These are phyloP conservation scores for Cordyceps militaris DNA, from an alignment of 2,329 filamentous ascomycete genomes.

Conservation along the genomic window DNA sequence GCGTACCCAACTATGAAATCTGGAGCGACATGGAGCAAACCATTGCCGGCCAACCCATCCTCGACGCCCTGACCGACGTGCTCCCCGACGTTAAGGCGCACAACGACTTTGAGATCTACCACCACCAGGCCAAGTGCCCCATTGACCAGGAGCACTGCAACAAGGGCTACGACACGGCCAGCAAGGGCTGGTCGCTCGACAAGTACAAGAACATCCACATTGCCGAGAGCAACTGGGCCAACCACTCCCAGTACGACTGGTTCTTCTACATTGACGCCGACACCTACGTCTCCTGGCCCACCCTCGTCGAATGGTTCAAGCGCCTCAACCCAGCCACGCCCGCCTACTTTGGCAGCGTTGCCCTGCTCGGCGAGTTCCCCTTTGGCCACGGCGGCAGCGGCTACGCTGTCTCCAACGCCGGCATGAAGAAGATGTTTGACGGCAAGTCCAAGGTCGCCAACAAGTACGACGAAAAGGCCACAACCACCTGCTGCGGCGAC, in stretches of 20 bases:
- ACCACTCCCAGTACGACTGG: conserved; percentile 48
- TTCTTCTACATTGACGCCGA: conserved; percentile 55
- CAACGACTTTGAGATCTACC: conserved; percentile 47
- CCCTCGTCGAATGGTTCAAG: conserved; percentile 41
- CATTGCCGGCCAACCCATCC: conserved; percentile 37
- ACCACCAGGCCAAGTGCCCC: conserved; percentile 37
- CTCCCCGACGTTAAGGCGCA: conserved; percentile 34
- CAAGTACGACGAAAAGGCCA: conserved; percentile 36
- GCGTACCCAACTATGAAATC: conserved; percentile 44
- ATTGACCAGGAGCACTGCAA: conserved; percentile 39
- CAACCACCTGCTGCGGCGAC: conserved; percentile 44
- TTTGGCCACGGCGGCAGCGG: conserved; percentile 54
- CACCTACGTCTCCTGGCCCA: conserved; percentile 49
- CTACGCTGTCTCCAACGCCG: conserved; percentile 43
- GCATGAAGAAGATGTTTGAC: conserved; percentile 41
- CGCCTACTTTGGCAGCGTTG: conserved; percentile 44
- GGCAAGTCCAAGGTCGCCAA: conserved; percentile 37
- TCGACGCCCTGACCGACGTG: conserved; percentile 41
- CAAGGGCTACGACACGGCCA: conserved; percentile 20
- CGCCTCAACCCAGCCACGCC: conserved; percentile 35
- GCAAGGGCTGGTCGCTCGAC: conserved; percentile 46
- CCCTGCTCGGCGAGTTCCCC: conserved; percentile 32
- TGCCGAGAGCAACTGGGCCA: conserved; percentile 44
- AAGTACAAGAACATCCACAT: conserved; percentile 59
- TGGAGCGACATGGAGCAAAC: conserved; percentile 51